Conservation (phyloP, 352 stramenopile species). For the Pythium dissimile region DNA sequence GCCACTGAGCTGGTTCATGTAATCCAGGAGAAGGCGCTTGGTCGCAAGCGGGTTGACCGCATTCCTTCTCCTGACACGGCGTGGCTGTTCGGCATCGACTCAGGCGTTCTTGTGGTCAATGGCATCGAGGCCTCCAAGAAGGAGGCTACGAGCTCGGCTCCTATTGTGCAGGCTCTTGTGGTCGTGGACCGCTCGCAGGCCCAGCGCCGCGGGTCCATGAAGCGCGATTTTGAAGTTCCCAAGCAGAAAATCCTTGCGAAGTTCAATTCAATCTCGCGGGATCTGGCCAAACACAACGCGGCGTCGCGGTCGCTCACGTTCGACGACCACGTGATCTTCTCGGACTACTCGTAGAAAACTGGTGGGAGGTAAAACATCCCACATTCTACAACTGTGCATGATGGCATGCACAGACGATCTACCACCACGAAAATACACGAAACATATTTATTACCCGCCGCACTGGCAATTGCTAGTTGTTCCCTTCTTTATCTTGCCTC, state of each 20-base stretch:
- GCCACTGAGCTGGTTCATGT: conserved; percentile 61
- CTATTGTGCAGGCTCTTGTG: conserved; percentile 20
- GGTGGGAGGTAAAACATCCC: not conserved
- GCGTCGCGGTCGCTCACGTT: conserved; percentile 30
- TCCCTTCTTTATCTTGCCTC: not conserved
- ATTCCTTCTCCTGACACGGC: conserved; percentile 61
- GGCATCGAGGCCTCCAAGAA: conserved; percentile 20
- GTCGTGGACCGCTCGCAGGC: conserved; percentile 50
- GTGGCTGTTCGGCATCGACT: conserved; percentile 47
- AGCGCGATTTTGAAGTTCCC: conserved; percentile 57
- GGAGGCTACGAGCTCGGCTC: not conserved
- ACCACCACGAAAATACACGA: conserved; percentile 10
- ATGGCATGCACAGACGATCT: conserved; percentile 20
- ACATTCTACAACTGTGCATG: no score
- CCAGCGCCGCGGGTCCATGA: conserved; percentile 32
- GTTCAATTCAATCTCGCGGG: conserved; percentile 56
- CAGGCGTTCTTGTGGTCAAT: conserved; percentile 48
- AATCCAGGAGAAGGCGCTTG: conserved; percentile 68
- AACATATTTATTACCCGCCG: conserved; percentile 17
- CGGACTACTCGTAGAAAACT: conserved; percentile 49
- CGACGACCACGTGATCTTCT: conserved; percentile 70
- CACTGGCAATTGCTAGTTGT: not conserved
- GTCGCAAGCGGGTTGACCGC: conserved; percentile 59
- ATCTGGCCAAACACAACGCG: conserved; percentile 44
- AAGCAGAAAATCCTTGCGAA: conserved; percentile 73